These are phyloP conservation scores for Polymyxa betae DNA, from an alignment of 208 protist species.

Conservation along the genomic window DNA sequence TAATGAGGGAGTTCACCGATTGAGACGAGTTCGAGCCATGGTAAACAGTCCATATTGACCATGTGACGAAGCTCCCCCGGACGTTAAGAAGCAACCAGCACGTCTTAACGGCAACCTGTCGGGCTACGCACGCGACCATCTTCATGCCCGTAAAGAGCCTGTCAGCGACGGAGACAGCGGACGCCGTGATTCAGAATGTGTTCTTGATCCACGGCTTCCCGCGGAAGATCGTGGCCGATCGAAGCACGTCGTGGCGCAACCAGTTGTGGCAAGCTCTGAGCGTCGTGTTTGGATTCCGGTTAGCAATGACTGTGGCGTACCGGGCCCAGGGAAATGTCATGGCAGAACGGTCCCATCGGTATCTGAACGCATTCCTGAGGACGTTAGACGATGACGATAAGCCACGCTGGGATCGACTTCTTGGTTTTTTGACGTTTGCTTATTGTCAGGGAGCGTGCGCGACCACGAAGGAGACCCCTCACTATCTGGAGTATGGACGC, in stretches of 20 bases:
- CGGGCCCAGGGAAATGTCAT: not conserved
- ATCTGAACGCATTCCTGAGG: slow-evolving; percentile 45
- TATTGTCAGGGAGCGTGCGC: slow-evolving; percentile 20
- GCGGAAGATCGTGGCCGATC: not conserved
- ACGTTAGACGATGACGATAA: not conserved
- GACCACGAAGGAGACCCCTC: slow-evolving; percentile 20
- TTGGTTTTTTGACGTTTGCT: slow-evolving; percentile 9
- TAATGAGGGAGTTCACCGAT: not conserved
- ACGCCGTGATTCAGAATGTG: not conserved
- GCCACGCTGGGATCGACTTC: not conserved
- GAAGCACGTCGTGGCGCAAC: slow-evolving; percentile 32
- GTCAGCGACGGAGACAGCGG: slow-evolving; percentile 12
- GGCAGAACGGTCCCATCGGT: slow-evolving; percentile 21
- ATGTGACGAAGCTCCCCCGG: not conserved
- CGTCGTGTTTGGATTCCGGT: not conserved
- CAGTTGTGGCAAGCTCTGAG: not conserved
- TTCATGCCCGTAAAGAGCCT: not conserved
- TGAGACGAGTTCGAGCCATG: not conserved
- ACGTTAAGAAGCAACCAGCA: not conserved
- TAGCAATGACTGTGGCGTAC: slow-evolving; percentile 42
- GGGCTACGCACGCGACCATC: not conserved
- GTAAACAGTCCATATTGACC: slow-evolving; percentile 7
- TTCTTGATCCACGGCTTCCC: not conserved
- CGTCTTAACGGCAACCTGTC: slow-evolving; percentile 43
- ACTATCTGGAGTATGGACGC: slow-evolving; percentile 25